phyloP scores from a whole-genome alignment of 257 asterid species.

The Coffea canephora region DNA sequence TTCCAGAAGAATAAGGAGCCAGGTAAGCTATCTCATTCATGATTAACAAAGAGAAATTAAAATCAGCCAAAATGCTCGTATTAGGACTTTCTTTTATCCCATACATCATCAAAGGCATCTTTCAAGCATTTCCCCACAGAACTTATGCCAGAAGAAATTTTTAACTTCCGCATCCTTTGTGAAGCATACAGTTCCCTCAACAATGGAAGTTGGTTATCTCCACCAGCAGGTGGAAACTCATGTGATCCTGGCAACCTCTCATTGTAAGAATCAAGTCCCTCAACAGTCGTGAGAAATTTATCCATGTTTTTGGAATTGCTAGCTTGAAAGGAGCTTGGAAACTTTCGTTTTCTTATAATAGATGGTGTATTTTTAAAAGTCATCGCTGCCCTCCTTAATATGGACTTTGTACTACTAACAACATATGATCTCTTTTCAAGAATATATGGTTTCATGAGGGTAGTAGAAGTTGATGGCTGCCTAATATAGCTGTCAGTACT shows the following conservation, averaged over 20 bases:
- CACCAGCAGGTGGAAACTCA: background rate
- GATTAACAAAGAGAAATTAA: background rate
- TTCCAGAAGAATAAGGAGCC: background rate
- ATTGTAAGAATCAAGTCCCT: conserved; percentile 1
- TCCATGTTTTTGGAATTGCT: background rate
- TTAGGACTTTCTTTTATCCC: conserved; percentile 2
- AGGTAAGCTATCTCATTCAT: conserved; percentile 8
- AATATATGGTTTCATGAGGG: background rate
- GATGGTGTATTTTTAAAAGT: conserved; percentile 33
- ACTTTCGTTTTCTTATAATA: conserved; percentile 38
- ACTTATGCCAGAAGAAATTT: conserved; percentile 18
- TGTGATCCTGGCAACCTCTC: background rate
- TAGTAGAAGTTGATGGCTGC: conserved; percentile 4
- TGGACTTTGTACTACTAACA: conserved; percentile 17
- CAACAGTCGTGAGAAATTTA: conserved; percentile 3
- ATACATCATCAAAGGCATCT: conserved; percentile 22
- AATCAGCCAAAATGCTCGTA: background rate
- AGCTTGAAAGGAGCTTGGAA: conserved; percentile 5
- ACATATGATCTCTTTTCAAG: conserved; percentile 7
- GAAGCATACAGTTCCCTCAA: background rate
- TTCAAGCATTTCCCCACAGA: conserved; percentile 31
- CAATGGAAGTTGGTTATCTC: conserved; percentile 12
- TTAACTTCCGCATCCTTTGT: conserved; percentile 22
- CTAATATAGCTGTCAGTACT: conserved; percentile 24
- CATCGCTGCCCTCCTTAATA: conserved; percentile 33